A percentile compares a stretch with the other conserved stretches of the same genome.
phyloP scores from a whole-genome alignment of 495 filamentous ascomycete species.

The Gamarada debralockiae region DNA sequence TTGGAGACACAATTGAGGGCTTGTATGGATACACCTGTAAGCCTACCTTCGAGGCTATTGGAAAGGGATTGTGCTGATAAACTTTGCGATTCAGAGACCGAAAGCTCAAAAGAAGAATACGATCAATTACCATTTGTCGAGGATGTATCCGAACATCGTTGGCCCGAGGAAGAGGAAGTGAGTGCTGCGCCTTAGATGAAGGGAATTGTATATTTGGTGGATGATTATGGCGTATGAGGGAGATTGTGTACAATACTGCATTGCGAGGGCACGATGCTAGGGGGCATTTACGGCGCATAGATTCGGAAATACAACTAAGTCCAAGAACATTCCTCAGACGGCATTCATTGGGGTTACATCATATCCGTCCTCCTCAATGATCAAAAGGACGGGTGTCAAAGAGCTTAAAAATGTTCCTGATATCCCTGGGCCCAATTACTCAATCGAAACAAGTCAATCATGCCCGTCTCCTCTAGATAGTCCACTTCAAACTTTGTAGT shows the following conservation, averaged over 20 bases:
- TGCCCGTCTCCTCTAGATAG: too few species aligned
- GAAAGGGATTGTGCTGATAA: neutral
- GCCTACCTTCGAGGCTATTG: constrained; percentile 15
- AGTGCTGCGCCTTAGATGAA: constrained; percentile 1
- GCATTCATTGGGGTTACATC: too few species aligned
- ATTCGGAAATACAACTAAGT: constrained; percentile 3
- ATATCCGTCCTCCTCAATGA: too few species aligned
- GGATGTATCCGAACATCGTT: constrained; percentile 79
- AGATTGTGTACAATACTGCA: constrained; percentile 15
- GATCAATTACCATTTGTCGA: constrained; percentile 91
- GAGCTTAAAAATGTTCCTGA: too few species aligned
- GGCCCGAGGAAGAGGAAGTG: constrained; percentile 68
- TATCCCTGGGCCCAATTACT: too few species aligned
- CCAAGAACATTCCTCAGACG: neutral
- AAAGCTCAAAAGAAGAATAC: constrained; percentile 68
- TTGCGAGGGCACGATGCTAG: constrained; percentile 1
- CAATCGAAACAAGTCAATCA: too few species aligned
- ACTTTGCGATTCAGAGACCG: constrained; percentile 46
- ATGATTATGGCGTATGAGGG: neutral
- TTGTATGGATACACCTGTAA: constrained; percentile 91
- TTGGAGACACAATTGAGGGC: constrained; percentile 76
- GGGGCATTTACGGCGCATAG: constrained; percentile 15
- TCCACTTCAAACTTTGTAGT: too few species aligned
- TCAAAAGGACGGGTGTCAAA: too few species aligned
- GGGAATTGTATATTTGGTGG: constrained; percentile 2